Conservation (phyloP, 2,329 filamentous ascomycete genomes). For the Aspergillus hiratsukae region DNA sequence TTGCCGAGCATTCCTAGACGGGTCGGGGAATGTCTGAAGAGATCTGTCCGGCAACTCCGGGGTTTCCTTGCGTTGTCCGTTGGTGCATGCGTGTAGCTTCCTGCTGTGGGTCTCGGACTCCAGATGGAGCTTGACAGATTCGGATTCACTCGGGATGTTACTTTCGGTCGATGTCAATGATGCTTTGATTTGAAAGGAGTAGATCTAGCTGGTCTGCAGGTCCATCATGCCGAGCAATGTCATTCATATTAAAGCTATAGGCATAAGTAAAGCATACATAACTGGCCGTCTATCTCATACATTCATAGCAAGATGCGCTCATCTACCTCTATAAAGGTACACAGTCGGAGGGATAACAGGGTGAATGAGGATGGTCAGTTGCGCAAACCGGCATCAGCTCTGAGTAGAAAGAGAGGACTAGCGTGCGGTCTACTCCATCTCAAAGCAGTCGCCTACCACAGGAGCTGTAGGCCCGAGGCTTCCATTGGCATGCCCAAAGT, state of each 20-base stretch:
- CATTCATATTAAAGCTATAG: neutral
- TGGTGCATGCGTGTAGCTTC: too few relatives aligned
- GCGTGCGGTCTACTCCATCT: constrained; percentile 6
- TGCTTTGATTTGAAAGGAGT: neutral
- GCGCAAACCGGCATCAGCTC: neutral
- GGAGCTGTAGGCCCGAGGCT: constrained; percentile 6
- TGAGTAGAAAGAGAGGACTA: neutral
- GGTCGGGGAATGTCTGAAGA: too few relatives aligned
- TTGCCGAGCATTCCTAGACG: too few relatives aligned
- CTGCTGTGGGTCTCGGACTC: too few relatives aligned
- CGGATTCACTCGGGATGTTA: neutral
- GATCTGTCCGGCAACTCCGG: too few relatives aligned
- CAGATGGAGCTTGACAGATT: neutral
- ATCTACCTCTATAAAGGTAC: neutral
- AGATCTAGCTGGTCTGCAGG: too few relatives aligned
- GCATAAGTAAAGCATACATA: neutral
- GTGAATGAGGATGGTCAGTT: neutral
- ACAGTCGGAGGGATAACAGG: neutral
- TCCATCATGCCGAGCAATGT: too few relatives aligned
- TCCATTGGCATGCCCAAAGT: constrained; percentile 46
- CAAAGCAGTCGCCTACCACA: neutral
- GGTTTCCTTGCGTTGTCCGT: too few relatives aligned
- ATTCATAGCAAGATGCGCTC: neutral
- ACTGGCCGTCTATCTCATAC: neutral
- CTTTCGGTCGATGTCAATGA: neutral